Percentiles rank a stretch among this genome's conserved stretches.
phyloP scores from a whole-genome alignment of 2,329 filamentous ascomycete species.

The Hysterium pulicare region DNA sequence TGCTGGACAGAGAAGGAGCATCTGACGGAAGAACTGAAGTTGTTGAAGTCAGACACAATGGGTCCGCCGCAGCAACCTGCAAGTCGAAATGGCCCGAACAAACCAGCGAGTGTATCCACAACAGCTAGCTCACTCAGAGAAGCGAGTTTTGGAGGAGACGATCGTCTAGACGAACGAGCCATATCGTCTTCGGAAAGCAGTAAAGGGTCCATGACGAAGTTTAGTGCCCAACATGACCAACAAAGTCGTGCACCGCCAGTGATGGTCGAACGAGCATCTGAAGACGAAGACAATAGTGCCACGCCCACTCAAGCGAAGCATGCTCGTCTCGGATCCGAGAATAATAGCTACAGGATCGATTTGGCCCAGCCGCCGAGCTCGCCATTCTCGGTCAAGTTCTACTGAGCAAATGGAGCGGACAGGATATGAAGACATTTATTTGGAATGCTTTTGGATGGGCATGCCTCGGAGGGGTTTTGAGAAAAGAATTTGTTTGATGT shows the following conservation, averaged over 20 bases:
- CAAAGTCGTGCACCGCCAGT: conserved; percentile 18
- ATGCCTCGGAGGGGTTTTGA: conserved; percentile 17
- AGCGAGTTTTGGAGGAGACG: no score
- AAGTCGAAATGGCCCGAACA: conserved; percentile 21
- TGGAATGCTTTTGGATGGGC: neutral
- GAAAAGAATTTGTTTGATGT: conserved; percentile 6
- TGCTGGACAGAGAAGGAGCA: conserved; percentile 85
- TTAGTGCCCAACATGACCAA: neutral
- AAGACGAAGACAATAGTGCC: conserved; percentile 28
- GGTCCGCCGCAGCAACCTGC: conserved; percentile 13
- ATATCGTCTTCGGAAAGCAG: conserved; percentile 9
- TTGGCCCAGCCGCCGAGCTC: conserved; percentile 35
- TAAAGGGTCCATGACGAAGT: conserved; percentile 16
- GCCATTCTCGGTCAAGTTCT: conserved; percentile 38
- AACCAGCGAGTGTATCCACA: neutral
- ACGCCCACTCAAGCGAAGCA: conserved; percentile 35
- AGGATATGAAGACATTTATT: neutral
- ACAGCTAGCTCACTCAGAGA: neutral
- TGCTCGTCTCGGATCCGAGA: conserved; percentile 27
- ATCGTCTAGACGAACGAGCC: neutral
- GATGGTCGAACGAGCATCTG: conserved; percentile 16
- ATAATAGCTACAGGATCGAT: conserved; percentile 33
- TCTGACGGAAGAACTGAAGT: conserved; percentile 31
- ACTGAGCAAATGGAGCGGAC: conserved; percentile 11
- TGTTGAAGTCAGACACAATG: conserved; percentile 20